A percentile compares a stretch with the other conserved stretches of the same genome.
Conservation (phyloP, 768 basidiomycete species). For the Sporobolomyces roseus region DNA sequence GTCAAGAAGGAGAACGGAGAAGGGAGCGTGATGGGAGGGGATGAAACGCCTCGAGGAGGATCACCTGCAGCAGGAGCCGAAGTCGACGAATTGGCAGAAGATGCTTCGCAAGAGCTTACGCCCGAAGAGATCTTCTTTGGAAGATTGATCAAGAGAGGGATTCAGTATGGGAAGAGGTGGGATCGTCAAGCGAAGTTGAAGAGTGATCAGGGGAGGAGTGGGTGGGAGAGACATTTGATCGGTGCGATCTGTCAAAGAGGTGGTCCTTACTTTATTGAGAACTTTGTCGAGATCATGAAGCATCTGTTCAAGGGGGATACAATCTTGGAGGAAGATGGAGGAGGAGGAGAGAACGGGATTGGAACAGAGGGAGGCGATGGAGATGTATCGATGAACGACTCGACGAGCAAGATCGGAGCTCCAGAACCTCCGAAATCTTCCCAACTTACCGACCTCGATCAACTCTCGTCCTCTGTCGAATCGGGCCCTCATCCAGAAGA, state of each 20-base stretch:
- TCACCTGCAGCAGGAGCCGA: conserved; percentile 1
- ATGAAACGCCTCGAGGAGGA: conserved; percentile 6
- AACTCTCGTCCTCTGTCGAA: conserved; percentile 49
- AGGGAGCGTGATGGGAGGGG: background rate
- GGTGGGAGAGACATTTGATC: conserved; percentile 44
- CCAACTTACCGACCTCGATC: background rate
- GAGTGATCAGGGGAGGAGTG: conserved; percentile 34
- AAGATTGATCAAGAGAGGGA: conserved; percentile 33
- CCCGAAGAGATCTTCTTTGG: conserved; percentile 17
- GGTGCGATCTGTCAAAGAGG: conserved; percentile 44
- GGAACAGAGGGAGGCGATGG: too few species aligned
- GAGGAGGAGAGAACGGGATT: background rate
- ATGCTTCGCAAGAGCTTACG: background rate
- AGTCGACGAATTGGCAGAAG: conserved; percentile 18
- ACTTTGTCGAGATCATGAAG: conserved; percentile 39
- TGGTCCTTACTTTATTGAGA: conserved; percentile 33
- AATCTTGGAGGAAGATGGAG: conserved; percentile 40
- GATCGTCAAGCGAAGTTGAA: conserved; percentile 44
- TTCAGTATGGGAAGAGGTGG: conserved; percentile 43
- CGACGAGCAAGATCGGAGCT: too few species aligned
- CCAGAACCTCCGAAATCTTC: background rate
- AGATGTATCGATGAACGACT: too few species aligned
- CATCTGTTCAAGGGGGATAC: conserved; percentile 41
- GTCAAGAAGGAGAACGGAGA: background rate
- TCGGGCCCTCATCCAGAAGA: conserved; percentile 53